Base-by-base conservation (phyloP, 257 asterid genomes). In the Jasminum sambac region DNA sequence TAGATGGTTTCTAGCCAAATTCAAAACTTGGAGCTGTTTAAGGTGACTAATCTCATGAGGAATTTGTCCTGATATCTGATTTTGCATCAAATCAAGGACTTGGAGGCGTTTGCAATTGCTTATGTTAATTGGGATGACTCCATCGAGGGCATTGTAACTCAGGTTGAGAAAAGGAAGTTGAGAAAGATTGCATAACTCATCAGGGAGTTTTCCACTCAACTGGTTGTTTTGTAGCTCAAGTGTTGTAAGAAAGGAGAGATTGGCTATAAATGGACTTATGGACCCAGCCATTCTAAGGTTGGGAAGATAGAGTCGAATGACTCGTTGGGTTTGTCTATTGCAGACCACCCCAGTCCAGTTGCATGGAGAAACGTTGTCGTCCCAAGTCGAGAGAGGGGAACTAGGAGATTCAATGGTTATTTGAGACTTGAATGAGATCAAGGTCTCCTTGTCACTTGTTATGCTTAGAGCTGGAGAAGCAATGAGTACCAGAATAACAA, bases 331-430 rank as follows among this genome's bases (percentile, higher is more conserved):
- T 11, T 7, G 64, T 16, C 23, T 63, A 37, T 73, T 74, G 75
- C 96, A 89, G 6, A 82, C 44, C 64, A 87, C 85, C 2, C 96
- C 80, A 0, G 69, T 82, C 96, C 96, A 89, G 71, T 84, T 85
- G 77, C 96, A 89, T 2, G 88, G 89, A 14, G 87, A 79, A 19
- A 72, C 62, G 68, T 69, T 65, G 30, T 59, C 57, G 50, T 74
- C 71, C 94, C 94, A 87, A 1, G 79, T 76, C 24, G 89, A 81
- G 5, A 83, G 78, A 42, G 86, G 69, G 61, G 34, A 2, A 52
- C 73, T 61, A 17, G 83, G 66, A 12, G 37, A 2, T 17, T 80
- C 73, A 1, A 12, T 11, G 25, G 5, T 63, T 8, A 86, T 40
- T 19, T 76, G 88, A 37, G 86, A 82, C 36, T 30, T 30, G 36